A percentile compares a stretch with the other conserved stretches of the same genome.
Conservation (phyloP, 2,329 filamentous ascomycete species). For the Ilyonectria sp. region DNA sequence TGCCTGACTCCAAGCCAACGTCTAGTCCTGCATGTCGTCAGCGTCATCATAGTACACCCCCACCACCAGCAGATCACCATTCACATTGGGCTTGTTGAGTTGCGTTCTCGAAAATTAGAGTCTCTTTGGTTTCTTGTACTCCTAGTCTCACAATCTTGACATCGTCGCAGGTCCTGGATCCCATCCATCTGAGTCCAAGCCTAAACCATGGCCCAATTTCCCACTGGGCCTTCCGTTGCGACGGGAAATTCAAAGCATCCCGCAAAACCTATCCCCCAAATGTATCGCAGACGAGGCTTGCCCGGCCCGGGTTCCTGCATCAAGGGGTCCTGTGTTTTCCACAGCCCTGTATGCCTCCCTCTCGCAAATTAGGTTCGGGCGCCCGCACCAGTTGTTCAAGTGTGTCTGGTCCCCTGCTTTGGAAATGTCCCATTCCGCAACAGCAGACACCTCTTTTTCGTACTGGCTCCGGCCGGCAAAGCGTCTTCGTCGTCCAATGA, state of each 20-base stretch:
- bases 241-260: constrained; percentile 7
- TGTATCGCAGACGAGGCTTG: constrained; percentile 11
- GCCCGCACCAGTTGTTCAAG: constrained; percentile 32
- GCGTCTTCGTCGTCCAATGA: constrained; percentile 34
- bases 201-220: constrained; percentile 10
- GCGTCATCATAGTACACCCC: constrained; percentile 5
- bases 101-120: constrained; percentile 19
- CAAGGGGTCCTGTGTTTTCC: constrained; percentile 32
- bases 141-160: constrained; percentile 10
- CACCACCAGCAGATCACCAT: neutral
- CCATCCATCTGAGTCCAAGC: neutral
- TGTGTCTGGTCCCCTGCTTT: constrained; percentile 33
- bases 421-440: constrained; percentile 45
- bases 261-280: constrained; percentile 5
- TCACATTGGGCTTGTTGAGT: constrained; percentile 8
- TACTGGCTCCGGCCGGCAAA: constrained; percentile 40
- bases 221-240: constrained; percentile 5
- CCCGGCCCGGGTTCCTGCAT: constrained; percentile 35
- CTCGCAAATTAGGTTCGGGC: constrained; percentile 42
- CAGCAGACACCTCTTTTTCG: constrained; percentile 35
- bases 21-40: constrained; percentile 1
- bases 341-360: constrained; percentile 37
- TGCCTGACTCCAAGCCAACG: neutral
- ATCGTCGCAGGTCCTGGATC: constrained; percentile 17
- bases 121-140: constrained; percentile 29